Evolutionary conservation across 2,329 filamentous ascomycete genomes (phyloP).

Genomic region (Fusarium stilboides): DNA sequence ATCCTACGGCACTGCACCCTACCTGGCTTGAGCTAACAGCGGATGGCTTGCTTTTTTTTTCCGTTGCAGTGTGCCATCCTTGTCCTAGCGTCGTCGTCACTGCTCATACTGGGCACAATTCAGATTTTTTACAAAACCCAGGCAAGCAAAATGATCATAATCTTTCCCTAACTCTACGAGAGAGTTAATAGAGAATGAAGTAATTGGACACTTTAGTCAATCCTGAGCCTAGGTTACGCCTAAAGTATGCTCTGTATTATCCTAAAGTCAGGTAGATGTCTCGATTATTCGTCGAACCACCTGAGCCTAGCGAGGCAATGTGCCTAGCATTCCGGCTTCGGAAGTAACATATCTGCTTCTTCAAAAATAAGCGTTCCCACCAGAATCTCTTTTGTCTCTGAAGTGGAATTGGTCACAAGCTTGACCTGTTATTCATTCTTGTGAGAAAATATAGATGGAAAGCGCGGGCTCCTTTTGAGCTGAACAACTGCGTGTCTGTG

Average conservation of each 20-base stretch:
- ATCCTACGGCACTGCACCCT: constrained; percentile 15
- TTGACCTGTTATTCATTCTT: neutral
- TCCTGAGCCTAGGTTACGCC: too few relatives aligned
- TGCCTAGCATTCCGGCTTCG: constrained; percentile 35
- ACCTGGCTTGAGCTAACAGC: constrained; percentile 19
- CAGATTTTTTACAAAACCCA: too few relatives aligned
- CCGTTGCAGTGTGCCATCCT: constrained; percentile 22
- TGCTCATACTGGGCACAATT: neutral
- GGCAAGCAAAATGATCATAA: too few relatives aligned
- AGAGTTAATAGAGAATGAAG: too few relatives aligned
- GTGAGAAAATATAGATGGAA: neutral
- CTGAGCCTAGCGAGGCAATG: constrained; percentile 2
- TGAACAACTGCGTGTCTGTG: constrained; percentile 1
- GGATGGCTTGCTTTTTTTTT: constrained; percentile 37
- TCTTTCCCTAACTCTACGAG: too few relatives aligned
- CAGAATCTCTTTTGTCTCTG: neutral
- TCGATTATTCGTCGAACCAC: constrained; percentile 7
- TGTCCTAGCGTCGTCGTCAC: constrained; percentile 12
- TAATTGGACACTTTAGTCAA: too few relatives aligned
- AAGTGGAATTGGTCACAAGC: neutral
- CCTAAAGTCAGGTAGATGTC: neutral
- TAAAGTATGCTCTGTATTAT: too few relatives aligned
- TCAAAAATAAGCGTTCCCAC: neutral
- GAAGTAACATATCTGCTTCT: constrained; percentile 5
- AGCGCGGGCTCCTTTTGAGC: neutral